Evolutionary conservation across 441 rosid species (phyloP), one percentile per base, ranked within the genome.

Genomic region (Kokia cookei): DNA sequence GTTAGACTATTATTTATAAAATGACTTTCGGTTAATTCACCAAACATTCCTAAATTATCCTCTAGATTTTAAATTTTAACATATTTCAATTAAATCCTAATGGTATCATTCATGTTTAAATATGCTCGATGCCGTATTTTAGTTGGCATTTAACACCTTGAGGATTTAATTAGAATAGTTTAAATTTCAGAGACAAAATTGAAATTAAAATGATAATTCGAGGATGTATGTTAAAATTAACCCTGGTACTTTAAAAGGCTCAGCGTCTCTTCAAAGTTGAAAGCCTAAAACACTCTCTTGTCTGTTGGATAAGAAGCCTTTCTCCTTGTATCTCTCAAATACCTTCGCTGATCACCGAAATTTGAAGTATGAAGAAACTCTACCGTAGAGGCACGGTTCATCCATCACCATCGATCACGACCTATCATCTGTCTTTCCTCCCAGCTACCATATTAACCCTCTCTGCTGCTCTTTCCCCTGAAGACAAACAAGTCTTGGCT

Each of bases 371-470:
- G 97, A 89, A 89, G 91, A 91, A 88, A 77, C 89, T 88, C 32
- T 83, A 79, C 85, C 77, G 86, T 2, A 84, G 80, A 75, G 84
- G 93, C 84, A 82, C 86, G 7, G 89, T 90, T 60, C 90, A 91
- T 64, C 94, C 97, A 0, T 89, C 91, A 11, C 88, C 85, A 29
- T 79, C 82, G 15, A 2, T 51, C 42, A 78, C 85, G 17, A 69
- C 84, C 55, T 82, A 82, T 48, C 84, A 85, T 73, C 82, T 85
- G 12, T 76, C 89, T 62, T 76, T 86, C 58, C 97, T 91, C 60
- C 94, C 97, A 1, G 89, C 87, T 19, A 72, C 93, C 15, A 82
- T 90, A 73, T 79, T 91, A 80, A 80, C 94, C 71, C 91, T 91
- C 27, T 70, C 90, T 4, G 84, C 85, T 2, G 85, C 87, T 57